Evolutionary conservation across 202 grass and related monocot genomes (phyloP).

Genomic region (Saccharum hybrid): DNA sequence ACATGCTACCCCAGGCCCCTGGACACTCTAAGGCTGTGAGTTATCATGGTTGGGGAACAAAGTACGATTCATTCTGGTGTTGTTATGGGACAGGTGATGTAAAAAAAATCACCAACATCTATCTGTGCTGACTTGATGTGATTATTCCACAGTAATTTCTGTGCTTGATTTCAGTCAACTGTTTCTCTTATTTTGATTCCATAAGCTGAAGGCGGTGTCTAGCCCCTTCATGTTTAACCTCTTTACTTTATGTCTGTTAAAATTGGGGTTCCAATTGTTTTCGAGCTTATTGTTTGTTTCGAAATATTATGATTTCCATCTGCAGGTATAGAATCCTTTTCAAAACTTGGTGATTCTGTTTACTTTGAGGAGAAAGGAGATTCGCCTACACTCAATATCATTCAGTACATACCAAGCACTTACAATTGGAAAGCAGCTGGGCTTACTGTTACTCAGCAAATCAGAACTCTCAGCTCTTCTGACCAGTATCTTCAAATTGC

Average conservation of each 20-base stretch:
- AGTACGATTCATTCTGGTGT: slow-evolving; percentile 92
- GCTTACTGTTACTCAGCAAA: slow-evolving; percentile 66
- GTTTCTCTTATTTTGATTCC: slow-evolving; percentile 3
- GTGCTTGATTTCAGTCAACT: not conserved
- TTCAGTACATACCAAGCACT: slow-evolving; percentile 83
- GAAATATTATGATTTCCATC: slow-evolving; percentile 21
- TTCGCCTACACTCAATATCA: slow-evolving; percentile 65
- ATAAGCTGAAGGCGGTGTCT: not conserved
- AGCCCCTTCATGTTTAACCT: not conserved
- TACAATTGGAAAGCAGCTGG: slow-evolving; percentile 75
- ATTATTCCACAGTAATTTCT: not conserved
- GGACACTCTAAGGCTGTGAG: slow-evolving; percentile 82
- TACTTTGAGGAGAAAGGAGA: slow-evolving; percentile 90
- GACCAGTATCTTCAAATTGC: slow-evolving; percentile 66
- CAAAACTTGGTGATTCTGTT: slow-evolving; percentile 95
- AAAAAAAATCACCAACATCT: not conserved
- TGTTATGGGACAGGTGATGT: slow-evolving; percentile 93
- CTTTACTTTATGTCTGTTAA: slow-evolving; percentile 16
- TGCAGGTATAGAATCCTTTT: slow-evolving; percentile 95
- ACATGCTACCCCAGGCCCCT: slow-evolving; percentile 88
- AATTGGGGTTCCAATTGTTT: not conserved
- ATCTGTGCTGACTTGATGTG: not conserved
- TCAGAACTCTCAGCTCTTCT: slow-evolving; percentile 57
- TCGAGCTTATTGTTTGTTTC: slow-evolving; percentile 1
- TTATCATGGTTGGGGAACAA: slow-evolving; percentile 95